Percentiles rank a stretch among this genome's conserved stretches.
Evolutionary conservation across 2,329 filamentous ascomycete species (phyloP).

Genomic region (Fusarium odoratissimum): DNA sequence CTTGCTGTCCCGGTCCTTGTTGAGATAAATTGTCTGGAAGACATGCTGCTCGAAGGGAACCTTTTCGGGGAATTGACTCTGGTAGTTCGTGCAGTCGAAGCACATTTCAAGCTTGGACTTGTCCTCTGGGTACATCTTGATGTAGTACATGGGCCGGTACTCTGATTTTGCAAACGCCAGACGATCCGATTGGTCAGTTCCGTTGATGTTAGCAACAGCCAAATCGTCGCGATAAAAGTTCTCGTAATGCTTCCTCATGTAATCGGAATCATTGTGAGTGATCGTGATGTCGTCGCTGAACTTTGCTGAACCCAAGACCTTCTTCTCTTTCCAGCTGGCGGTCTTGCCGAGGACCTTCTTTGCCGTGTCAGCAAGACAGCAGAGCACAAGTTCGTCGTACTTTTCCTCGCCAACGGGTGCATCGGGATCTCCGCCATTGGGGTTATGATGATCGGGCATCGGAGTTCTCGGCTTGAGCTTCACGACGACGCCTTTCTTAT

Average conservation of each 20-base stretch:
- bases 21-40: constrained; percentile 66
- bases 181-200: constrained; percentile 15
- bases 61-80: constrained; percentile 34
- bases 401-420: constrained; percentile 16
- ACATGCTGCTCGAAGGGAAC: constrained; percentile 47
- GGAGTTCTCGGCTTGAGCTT: constrained; percentile 23
- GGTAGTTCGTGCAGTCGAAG: constrained; percentile 32
- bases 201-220: constrained; percentile 23
- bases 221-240: constrained; percentile 30
- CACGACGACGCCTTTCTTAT: constrained; percentile 19
- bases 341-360: constrained; percentile 25
- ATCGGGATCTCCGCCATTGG: constrained; percentile 19
- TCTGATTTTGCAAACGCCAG: constrained; percentile 25
- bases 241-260: constrained; percentile 35
- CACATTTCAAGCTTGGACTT: constrained; percentile 35
- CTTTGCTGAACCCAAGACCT: constrained; percentile 22
- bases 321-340: constrained; percentile 30
- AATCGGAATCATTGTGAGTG: constrained; percentile 26
- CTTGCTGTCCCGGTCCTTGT: constrained; percentile 45
- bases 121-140: constrained; percentile 34
- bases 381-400: constrained; percentile 27
- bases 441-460: constrained; percentile 23
- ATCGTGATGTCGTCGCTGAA: constrained; percentile 31
- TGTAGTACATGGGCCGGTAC: constrained; percentile 35
- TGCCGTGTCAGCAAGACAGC: constrained; percentile 28